Percentiles rank a stretch among this genome's conserved stretches.
These are phyloP conservation scores for Elsinoe necatrix DNA, from an alignment of 2,329 filamentous ascomycete species.

Conservation along the genomic window DNA sequence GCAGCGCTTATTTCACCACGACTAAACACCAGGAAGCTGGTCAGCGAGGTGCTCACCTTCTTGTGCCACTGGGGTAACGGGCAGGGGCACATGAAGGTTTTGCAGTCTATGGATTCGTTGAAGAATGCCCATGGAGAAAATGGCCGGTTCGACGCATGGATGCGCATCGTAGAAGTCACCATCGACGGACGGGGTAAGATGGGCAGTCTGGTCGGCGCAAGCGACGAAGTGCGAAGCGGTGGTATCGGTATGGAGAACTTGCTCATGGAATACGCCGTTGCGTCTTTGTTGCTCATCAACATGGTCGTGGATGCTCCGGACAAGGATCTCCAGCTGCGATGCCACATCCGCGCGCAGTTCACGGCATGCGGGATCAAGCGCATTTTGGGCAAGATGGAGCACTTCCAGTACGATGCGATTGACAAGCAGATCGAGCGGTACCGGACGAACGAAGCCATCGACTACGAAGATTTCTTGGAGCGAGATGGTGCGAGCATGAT, in stretches of 20 bases:
- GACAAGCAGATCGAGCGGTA: slow-evolving; percentile 97
- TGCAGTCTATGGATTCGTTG: slow-evolving; percentile 86
- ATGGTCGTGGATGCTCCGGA: slow-evolving; percentile 91
- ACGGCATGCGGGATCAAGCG: slow-evolving; percentile 92
- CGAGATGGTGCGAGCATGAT: slow-evolving; percentile 83
- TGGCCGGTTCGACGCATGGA: slow-evolving; percentile 95
- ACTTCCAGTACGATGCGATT: slow-evolving; percentile 94
- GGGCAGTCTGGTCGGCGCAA: slow-evolving; percentile 93
- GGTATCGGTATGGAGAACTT: slow-evolving; percentile 98
- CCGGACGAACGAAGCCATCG: slow-evolving; percentile 87
- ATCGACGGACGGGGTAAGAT: slow-evolving; percentile 97
- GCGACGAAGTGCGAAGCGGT: slow-evolving; percentile 89
- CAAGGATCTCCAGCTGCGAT: slow-evolving; percentile 77
- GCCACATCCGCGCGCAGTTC: slow-evolving; percentile 93
- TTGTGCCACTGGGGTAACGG: slow-evolving; percentile 89
- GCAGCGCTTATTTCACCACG: slow-evolving; percentile 81
- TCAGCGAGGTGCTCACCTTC: slow-evolving; percentile 94
- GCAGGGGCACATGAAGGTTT: slow-evolving; percentile 83
- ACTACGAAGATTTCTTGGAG: slow-evolving; percentile 96
- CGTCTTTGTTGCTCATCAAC: slow-evolving; percentile 89
- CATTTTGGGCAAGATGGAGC: slow-evolving; percentile 92
- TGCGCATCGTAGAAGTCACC: slow-evolving; percentile 95
- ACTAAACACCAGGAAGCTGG: slow-evolving; percentile 83
- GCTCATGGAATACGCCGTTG: slow-evolving; percentile 97
- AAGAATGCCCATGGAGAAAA: slow-evolving; percentile 84